Base-by-base conservation (phyloP, 768 basidiomycete genomes). In the Auriculariales sp. region DNA sequence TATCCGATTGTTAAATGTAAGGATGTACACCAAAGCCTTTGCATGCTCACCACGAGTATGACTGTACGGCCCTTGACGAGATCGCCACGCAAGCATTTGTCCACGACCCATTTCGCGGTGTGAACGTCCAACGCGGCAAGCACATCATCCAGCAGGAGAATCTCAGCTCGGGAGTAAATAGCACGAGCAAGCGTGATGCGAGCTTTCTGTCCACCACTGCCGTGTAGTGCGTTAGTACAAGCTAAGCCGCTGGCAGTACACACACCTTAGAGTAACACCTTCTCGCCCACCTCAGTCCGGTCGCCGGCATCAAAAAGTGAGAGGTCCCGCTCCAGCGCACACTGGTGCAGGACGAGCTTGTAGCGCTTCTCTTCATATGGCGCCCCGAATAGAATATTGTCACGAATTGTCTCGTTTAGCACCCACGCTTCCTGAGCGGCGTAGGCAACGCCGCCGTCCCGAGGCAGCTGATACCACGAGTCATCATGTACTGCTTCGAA, bases 321-420 rank as follows among this genome's bases (percentile, higher is more conserved):
- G n/a, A 66, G 49, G 52, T 66, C 65, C 22, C 58, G 57, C 30
- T 55, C 54, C 19, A 66, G 52, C 5, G 64, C 66, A 49, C 68
- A 68, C 42, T 69, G 68, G 4, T 58, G 36, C 22, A 69, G 56
- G 28, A 70, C 67, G 67, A 35, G 11, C 5, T 64, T 60, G 56
- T 74, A 75, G 25, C 73, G 59, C 6, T 59, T 61, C 42, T 68
- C 68, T 31, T 77, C 70, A 47, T 61, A 75, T 0, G 66, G 58
- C 7, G 68, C 56, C 0, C 74, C 74, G 53, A 77, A 77, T 15
- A 75, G 50, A 47, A 77, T 74, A 52, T 77, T 77, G 17, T 74
- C 68, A 66, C 66, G 12, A 54, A 69, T 66, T 0, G 67, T 71
- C 48, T 68, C 70, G 48, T 70, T 71, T 57, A 68, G 64, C 17